Evolutionary conservation across 2,329 filamentous ascomycete species (phyloP).

Genomic region (Paecilomyces sp.): DNA sequence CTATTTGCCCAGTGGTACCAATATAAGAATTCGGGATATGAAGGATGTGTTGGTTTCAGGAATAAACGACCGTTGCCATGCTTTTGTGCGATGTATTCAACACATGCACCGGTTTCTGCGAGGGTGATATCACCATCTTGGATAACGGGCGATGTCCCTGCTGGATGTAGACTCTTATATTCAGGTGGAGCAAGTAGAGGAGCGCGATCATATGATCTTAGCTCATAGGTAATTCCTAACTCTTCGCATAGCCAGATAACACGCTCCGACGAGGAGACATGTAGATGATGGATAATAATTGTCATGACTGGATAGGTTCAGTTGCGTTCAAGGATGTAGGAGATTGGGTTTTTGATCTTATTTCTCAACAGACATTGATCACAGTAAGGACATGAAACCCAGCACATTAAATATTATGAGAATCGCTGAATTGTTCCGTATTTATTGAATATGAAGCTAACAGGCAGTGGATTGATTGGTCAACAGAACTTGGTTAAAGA

Average conservation of each 20-base stretch:
- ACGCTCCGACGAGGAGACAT: slow-evolving; percentile 56
- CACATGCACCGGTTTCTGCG: slow-evolving; percentile 53
- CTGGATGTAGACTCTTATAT: slow-evolving; percentile 41
- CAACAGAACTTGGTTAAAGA: too few species aligned
- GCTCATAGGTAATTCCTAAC: slow-evolving; percentile 48
- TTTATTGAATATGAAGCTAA: too few species aligned
- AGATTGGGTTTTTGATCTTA: too few species aligned
- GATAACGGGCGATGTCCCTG: slow-evolving; percentile 55
- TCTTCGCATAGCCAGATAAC: slow-evolving; percentile 61
- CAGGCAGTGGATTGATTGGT: too few species aligned
- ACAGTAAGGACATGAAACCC: too few species aligned
- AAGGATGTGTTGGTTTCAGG: slow-evolving; percentile 37
- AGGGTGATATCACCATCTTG: slow-evolving; percentile 49
- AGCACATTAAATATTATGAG: too few species aligned
- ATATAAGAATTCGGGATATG: slow-evolving; percentile 56
- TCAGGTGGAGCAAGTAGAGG: slow-evolving; percentile 36
- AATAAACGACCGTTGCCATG: slow-evolving; percentile 46
- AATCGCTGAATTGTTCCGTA: too few species aligned
- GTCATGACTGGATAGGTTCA: too few species aligned
- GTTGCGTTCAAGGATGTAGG: too few species aligned
- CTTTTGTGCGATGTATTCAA: slow-evolving; percentile 55
- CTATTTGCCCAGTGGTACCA: slow-evolving; percentile 56
- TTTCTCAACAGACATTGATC: too few species aligned
- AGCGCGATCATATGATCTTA: slow-evolving; percentile 40
- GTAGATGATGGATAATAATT: slow-evolving; percentile 44